phyloP scores from a whole-genome alignment of 164 flowering plant genomes.

The Aristolochia fimbriata region DNA sequence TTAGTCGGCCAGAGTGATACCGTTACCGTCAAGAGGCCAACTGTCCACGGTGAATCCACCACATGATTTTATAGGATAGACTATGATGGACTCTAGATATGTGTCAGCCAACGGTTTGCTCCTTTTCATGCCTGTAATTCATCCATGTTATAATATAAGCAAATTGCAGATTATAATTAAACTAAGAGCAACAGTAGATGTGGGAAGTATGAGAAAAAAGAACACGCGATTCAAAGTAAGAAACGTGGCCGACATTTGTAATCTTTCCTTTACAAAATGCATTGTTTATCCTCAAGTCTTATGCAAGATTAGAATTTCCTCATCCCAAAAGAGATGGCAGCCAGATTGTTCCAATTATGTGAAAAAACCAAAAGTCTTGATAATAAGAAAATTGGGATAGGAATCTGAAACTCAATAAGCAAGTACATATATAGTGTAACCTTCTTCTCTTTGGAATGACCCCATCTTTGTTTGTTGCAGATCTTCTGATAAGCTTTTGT shows the following conservation, averaged over 20 bases:
- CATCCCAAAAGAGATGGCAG: too few species aligned
- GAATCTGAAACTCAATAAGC: background rate
- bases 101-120: conserved; percentile 8
- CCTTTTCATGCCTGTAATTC: conserved; percentile 22
- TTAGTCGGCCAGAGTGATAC: conserved; percentile 20
- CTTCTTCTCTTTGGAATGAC: conserved; percentile 12
- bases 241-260: too few species aligned
- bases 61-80: conserved; percentile 96
- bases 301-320: too few species aligned
- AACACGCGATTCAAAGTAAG: too few species aligned
- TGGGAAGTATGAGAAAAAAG: too few species aligned
- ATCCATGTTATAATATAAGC: background rate
- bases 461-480: conserved; percentile 5
- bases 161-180: background rate
- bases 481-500: conserved; percentile 13
- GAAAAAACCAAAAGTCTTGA: too few species aligned
- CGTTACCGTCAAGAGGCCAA: conserved; percentile 76
- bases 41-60: conserved; percentile 65
- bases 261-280: too few species aligned
- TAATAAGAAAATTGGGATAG: background rate
- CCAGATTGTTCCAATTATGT: too few species aligned
- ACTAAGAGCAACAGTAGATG: background rate
- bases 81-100: conserved; percentile 49
- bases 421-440: conserved; percentile 7
- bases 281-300: too few species aligned